phyloP scores from a whole-genome alignment of 192 early-diverging fungal species.

The Linderina pennispora region DNA sequence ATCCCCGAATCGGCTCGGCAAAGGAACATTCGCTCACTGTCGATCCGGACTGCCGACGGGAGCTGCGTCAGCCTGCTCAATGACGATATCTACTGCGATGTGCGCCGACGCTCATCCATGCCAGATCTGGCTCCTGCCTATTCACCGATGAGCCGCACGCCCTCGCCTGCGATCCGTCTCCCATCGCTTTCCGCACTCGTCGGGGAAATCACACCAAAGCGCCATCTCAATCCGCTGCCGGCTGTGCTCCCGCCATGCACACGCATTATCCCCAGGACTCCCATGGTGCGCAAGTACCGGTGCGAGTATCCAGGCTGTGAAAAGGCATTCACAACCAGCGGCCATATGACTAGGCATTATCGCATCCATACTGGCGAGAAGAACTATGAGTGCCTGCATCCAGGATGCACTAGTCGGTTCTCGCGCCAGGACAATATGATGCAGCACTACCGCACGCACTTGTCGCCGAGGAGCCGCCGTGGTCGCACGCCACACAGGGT shows the following conservation, averaged over 20 bases:
- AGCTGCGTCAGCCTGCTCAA: slow-evolving; percentile 34
- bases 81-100: slow-evolving; percentile 23
- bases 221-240: slow-evolving; percentile 4
- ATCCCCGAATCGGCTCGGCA: too few species aligned
- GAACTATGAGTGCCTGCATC: slow-evolving; percentile 59
- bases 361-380: slow-evolving; percentile 74
- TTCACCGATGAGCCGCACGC: neutral
- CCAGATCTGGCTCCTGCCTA: slow-evolving; percentile 1
- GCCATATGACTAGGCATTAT: slow-evolving; percentile 69
- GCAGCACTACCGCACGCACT: slow-evolving; percentile 72
- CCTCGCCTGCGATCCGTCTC: too few species aligned
- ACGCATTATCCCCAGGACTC: slow-evolving; percentile 1
- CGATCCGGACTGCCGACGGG: slow-evolving; percentile 24
- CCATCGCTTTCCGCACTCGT: too few species aligned
- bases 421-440: slow-evolving; percentile 77
- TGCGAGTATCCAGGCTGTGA: slow-evolving; percentile 58
- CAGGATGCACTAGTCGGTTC: slow-evolving; percentile 61
- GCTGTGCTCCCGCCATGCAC: neutral
- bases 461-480: slow-evolving; percentile 54
- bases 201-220: neutral
- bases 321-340: slow-evolving; percentile 75
- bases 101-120: slow-evolving; percentile 22
- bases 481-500: slow-evolving; percentile 1
- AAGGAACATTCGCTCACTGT: slow-evolving; percentile 27
- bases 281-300: slow-evolving; percentile 60